Conservation (phyloP, 805 yeast species). For the Schwanniomyces pseudopolymorphus region DNA sequence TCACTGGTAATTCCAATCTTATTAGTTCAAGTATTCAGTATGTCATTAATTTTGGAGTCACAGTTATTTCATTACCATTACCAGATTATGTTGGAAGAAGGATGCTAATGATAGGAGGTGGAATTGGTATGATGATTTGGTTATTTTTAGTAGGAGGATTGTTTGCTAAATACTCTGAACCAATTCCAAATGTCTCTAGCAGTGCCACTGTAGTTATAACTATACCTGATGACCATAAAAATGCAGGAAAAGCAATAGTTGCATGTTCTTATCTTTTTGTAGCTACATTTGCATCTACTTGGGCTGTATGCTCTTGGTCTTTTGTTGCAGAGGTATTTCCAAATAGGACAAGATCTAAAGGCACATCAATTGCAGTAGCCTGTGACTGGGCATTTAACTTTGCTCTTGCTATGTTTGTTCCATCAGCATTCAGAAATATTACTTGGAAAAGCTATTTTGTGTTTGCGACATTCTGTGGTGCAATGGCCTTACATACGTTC, state of each 20-base stretch:
- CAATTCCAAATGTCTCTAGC: slow-evolving; percentile 10
- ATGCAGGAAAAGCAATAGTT: slow-evolving; percentile 43
- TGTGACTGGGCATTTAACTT: slow-evolving; percentile 67
- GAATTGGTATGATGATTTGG: slow-evolving; percentile 43
- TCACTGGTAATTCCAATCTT: slow-evolving; percentile 45
- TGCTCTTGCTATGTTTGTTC: slow-evolving; percentile 63
- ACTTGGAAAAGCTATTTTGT: slow-evolving; percentile 47
- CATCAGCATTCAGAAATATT: slow-evolving; percentile 49
- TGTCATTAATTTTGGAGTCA: slow-evolving; percentile 52
- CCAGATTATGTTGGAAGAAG: slow-evolving; percentile 69
- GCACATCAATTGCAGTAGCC: slow-evolving; percentile 61
- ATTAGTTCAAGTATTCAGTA: slow-evolving; percentile 62
- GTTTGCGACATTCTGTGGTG: slow-evolving; percentile 48
- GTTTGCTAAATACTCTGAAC: slow-evolving; percentile 35
- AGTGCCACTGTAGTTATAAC: slow-evolving; percentile 25
- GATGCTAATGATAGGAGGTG: slow-evolving; percentile 51
- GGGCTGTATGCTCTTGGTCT: slow-evolving; percentile 56
- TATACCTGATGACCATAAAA: slow-evolving; percentile 30
- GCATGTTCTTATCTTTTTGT: slow-evolving; percentile 54
- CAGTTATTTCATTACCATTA: slow-evolving; percentile 60
- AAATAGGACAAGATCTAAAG: slow-evolving; percentile 52
- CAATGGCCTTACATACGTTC: slow-evolving; percentile 46
- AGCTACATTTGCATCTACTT: slow-evolving; percentile 50
- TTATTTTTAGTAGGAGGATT: slow-evolving; percentile 41
- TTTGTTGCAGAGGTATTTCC: slow-evolving; percentile 63